A percentile compares a stretch with the other conserved stretches of the same genome.
Evolutionary conservation across 176 grass and related monocot species (phyloP).

Genomic region (Calamus simplicifolius): DNA sequence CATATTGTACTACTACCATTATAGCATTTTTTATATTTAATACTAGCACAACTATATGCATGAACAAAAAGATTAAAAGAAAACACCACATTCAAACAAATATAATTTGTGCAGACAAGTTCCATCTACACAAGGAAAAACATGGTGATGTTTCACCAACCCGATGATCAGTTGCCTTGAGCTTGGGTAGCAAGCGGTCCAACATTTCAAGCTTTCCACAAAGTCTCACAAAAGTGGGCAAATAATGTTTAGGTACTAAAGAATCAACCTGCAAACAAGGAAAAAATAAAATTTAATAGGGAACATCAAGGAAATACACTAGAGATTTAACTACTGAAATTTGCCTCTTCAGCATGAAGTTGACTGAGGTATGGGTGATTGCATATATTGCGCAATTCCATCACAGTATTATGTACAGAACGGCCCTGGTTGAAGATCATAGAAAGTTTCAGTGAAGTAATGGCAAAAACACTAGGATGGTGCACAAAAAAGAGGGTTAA

Average conservation of each 20-base stretch:
- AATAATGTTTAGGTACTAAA: slow-evolving; percentile 86
- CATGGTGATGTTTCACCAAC: slow-evolving; percentile 31
- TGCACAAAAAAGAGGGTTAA: background rate
- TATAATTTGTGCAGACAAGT: too few relatives aligned
- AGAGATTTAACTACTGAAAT: slow-evolving; percentile 10
- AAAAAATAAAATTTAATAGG: slow-evolving; percentile 17
- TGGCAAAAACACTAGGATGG: background rate
- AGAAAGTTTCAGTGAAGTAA: background rate
- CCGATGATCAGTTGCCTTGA: slow-evolving; percentile 90
- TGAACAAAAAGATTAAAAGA: too few relatives aligned
- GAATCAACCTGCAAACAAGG: slow-evolving; percentile 57
- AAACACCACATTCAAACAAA: too few relatives aligned
- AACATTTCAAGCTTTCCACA: slow-evolving; percentile 99
- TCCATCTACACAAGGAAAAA: too few relatives aligned
- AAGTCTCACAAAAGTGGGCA: slow-evolving; percentile 76
- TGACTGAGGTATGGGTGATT: slow-evolving; percentile 98
- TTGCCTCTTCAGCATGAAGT: slow-evolving; percentile 86
- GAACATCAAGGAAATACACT: slow-evolving; percentile 4
- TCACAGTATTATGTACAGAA: slow-evolving; percentile 92
- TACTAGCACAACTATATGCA: too few relatives aligned
- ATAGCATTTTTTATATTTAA: too few relatives aligned
- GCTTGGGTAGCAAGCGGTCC: slow-evolving; percentile 87
- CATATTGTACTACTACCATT: too few relatives aligned
- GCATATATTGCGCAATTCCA: slow-evolving; percentile 99
- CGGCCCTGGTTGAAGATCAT: slow-evolving; percentile 47